phyloP scores from a whole-genome alignment of 495 filamentous ascomycete species.

The Oidiodendron maius region DNA sequence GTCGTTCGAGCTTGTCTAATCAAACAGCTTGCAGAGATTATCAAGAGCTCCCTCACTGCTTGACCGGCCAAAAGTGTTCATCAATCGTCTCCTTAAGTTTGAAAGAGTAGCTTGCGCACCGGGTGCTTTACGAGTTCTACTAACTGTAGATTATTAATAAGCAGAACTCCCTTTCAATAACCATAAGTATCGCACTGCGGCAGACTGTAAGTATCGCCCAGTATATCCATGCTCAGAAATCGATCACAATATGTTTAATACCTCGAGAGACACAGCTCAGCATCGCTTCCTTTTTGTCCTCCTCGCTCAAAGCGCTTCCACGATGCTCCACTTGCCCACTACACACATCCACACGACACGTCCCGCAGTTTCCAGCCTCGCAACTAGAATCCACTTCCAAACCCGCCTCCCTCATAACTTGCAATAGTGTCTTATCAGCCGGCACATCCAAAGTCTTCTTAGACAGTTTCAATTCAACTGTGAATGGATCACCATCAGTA shows the following conservation, averaged over 20 bases:
- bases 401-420: conserved; percentile 34
- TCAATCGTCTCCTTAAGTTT: too few species aligned
- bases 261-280: conserved; percentile 23
- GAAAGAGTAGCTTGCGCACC: too few species aligned
- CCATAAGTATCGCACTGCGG: too few species aligned
- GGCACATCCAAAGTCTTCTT: conserved; percentile 28
- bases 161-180: too few species aligned
- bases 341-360: conserved; percentile 44
- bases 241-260: conserved; percentile 16
- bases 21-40: too few species aligned
- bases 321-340: conserved; percentile 47
- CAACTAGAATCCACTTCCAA: conserved; percentile 44
- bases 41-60: too few species aligned
- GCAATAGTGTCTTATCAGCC: conserved; percentile 31
- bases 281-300: conserved; percentile 40
- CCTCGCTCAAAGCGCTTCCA: conserved; percentile 35
- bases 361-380: conserved; percentile 54
- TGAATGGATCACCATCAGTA: conserved; percentile 48
- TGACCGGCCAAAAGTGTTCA: too few species aligned
- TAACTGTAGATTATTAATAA: too few species aligned
- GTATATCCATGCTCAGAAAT: too few species aligned
- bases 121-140: too few species aligned
- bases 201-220: too few species aligned
- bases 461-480: conserved; percentile 33
- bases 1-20: too few species aligned